A percentile compares a stretch with the other conserved stretches of the same genome.
Evolutionary conservation across 345 rosid species (phyloP).

Genomic region (Gossypium ekmanianum): DNA sequence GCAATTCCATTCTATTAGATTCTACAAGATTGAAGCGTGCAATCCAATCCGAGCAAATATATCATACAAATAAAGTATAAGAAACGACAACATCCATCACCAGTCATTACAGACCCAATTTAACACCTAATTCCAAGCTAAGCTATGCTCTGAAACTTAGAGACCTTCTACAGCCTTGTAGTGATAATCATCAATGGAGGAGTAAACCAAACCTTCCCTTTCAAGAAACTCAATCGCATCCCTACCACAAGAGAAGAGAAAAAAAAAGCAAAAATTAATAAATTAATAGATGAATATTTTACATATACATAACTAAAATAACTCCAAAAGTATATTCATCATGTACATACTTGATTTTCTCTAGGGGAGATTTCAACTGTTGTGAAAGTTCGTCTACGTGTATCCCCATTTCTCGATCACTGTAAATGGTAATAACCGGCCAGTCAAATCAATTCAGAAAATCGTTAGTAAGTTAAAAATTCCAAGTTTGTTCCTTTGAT

Average conservation of each 20-base stretch:
- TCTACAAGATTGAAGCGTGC: neutral
- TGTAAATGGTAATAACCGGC: constrained; percentile 29
- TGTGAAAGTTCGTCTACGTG: constrained; percentile 73
- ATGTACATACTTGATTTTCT: constrained; percentile 66
- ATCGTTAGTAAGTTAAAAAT: too few species aligned
- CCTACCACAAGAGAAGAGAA: constrained; percentile 28
- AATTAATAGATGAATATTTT: neutral
- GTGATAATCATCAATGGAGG: constrained; percentile 90
- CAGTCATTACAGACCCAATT: neutral
- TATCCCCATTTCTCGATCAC: constrained; percentile 71
- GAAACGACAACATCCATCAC: neutral
- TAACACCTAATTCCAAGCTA: neutral
- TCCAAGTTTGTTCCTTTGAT: neutral
- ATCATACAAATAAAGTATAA: neutral
- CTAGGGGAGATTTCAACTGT: constrained; percentile 65
- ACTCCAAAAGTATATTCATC: neutral
- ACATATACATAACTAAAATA: neutral
- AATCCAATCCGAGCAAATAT: neutral
- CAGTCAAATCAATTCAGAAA: neutral
- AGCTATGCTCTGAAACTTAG: neutral
- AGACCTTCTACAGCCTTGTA: constrained; percentile 68
- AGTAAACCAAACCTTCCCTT: constrained; percentile 86
- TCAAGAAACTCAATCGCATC: constrained; percentile 69
- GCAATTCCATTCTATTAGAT: too few species aligned
- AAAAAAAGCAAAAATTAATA: neutral